Percentiles rank a stretch among this genome's conserved stretches.
Conservation (phyloP, 2,329 filamentous ascomycete genomes). For the Pseudopithomyces chartarum region DNA sequence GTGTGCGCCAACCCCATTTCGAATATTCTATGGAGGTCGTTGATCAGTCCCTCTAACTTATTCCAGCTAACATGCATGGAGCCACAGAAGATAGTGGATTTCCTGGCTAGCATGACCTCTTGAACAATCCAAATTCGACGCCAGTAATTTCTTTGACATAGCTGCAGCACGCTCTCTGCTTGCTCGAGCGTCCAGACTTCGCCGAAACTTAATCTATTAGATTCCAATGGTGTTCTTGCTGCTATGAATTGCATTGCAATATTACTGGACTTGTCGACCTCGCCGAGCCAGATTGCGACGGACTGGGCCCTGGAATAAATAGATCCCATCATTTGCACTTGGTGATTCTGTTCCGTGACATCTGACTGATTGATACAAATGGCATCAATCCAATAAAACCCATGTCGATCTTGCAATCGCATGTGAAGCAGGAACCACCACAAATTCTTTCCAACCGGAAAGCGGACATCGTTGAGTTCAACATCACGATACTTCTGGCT, state of each 20-base stretch:
- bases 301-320: conserved; percentile 4
- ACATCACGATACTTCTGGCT: neutral
- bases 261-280: conserved; percentile 5
- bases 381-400: conserved; percentile 10
- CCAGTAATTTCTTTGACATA: conserved; percentile 9
- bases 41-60: neutral
- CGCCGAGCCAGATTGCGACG: conserved; percentile 6
- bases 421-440: conserved; percentile 2
- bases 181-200: conserved; percentile 6
- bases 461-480: neutral
- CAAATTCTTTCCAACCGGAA: neutral
- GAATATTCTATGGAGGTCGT: conserved; percentile 2
- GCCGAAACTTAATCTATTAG: neutral
- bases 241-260: neutral
- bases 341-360: neutral
- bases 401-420: neutral
- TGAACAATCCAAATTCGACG: conserved; percentile 10
- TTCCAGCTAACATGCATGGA: neutral
- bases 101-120: conserved; percentile 6
- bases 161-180: neutral
- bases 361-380: conserved; percentile 14
- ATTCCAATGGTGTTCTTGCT: neutral
- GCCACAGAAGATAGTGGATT: conserved; percentile 2
- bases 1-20: neutral
- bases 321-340: conserved; percentile 9